Evolutionary conservation across 305 asterid species (phyloP), one percentile per base, ranked within the genome.

Genomic region (Coffea humblotiana): DNA sequence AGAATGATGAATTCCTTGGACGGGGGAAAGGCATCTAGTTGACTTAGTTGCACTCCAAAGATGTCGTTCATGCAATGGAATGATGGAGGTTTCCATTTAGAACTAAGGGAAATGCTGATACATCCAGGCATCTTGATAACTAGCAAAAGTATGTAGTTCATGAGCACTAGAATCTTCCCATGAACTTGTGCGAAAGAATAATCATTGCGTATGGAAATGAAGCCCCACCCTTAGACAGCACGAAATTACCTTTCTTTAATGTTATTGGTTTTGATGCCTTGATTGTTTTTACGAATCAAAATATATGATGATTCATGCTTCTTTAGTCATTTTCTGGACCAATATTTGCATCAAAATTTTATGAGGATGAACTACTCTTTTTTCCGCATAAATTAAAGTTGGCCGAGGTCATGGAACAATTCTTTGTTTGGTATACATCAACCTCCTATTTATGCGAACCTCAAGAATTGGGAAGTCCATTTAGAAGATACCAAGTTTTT

Each of bases 21-120:
- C 19, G 67, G 43, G 43, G 79, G 43, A 71, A 32, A 75, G 78
- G 72, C 69, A 37, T 56, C 43, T 8, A 74, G 69, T 4, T 58
- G 12, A 10, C 11, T 6, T 29, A 29, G 51, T 2, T 43, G n/a
- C 12, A n/a, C 4, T 32, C 13, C 12, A 45, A 63, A 45, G 29
- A 45, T 40, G 47, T 45, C 49, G 47, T 61, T 25, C 79, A 67
- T 13, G 43, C 16, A 75, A 67, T 13, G 58, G 19, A 74, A 74
- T 54, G 32, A 76, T 48, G 0, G 45, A 63, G 49, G 68, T 43
- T 47, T 48, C 72, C 47, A 61, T 64, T 77, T 47, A 48, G 27
- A 40, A 40, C 43, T 40, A 64, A 14, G 29, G 19, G 64, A 64
- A 64, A 18, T 48, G 47, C 61, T 64, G 35, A 27, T 47, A 18